Conservation (phyloP, 192 early-diverging fungal species). For the Geranomyces variabilis region DNA sequence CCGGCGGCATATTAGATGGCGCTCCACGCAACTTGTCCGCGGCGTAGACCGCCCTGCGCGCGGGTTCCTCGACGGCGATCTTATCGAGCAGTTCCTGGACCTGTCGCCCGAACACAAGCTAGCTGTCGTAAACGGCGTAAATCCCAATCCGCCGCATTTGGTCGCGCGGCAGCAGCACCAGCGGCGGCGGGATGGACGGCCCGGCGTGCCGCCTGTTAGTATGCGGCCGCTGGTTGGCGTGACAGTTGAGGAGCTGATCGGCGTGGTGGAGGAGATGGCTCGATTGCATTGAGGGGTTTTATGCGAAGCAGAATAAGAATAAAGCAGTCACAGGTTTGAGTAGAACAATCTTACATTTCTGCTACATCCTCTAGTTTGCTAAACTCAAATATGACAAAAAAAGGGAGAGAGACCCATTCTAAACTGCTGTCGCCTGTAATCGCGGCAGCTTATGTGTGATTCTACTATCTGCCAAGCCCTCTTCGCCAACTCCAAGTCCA, state of each 20-base stretch:
- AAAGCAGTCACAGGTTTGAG: no score
- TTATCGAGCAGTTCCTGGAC: conserved; percentile 85
- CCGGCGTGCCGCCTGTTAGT: background rate
- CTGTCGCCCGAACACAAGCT: conserved; percentile 46
- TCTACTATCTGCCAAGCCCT: no score
- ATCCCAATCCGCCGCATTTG: no score
- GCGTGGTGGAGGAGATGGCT: conserved; percentile 62
- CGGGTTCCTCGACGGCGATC: conserved; percentile 86
- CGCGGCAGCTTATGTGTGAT: no score
- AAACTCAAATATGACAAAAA: no score
- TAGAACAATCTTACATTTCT: no score
- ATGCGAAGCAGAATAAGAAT: no score
- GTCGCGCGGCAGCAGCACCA: conserved; percentile 32
- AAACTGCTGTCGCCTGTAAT: no score
- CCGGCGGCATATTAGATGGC: conserved; percentile 55
- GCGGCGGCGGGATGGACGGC: conserved; percentile 5
- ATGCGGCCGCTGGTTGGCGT: conserved; percentile 21
- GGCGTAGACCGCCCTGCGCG: conserved; percentile 44
- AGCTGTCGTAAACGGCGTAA: conserved; percentile 27
- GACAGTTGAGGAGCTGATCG: conserved; percentile 53
- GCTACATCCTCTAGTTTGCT: no score
- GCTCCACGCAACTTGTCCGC: conserved; percentile 59
- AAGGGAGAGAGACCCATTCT: no score
- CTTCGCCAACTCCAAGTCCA: no score
- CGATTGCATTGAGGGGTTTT: conserved; percentile 48